Conservation (phyloP, 768 basidiomycete genomes). For the Cystofilobasidium ferigula region DNA sequence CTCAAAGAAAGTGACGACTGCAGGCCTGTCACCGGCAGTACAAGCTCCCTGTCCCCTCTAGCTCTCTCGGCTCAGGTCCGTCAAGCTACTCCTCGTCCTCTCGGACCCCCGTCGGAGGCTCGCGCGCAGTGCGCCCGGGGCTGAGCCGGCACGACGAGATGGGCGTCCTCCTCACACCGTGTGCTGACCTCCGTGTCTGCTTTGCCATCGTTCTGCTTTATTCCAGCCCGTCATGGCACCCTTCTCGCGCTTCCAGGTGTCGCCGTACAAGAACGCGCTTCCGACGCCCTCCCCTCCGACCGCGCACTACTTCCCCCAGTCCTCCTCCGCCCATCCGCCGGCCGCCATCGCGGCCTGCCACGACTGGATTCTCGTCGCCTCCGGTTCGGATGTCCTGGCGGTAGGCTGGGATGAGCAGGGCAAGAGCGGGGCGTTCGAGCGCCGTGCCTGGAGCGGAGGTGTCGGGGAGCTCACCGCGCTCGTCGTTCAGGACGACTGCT, state of each 20-base stretch:
- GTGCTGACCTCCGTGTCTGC: too few relatives aligned
- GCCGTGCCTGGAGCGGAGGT: conserved; percentile 5
- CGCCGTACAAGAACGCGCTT: conserved; percentile 17
- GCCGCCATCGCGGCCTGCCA: neutral
- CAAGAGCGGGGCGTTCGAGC: neutral
- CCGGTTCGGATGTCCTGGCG: conserved; percentile 8
- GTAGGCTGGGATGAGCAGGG: conserved; percentile 12
- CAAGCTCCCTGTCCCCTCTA: too few relatives aligned
- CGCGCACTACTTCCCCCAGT: conserved; percentile 1
- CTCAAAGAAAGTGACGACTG: too few relatives aligned
- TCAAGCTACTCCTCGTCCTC: too few relatives aligned
- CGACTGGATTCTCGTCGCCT: conserved; percentile 2
- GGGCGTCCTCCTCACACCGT: too few relatives aligned
- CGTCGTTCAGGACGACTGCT: conserved; percentile 6
- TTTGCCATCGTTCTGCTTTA: too few relatives aligned
- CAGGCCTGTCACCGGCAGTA: too few relatives aligned
- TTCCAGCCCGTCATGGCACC: too few relatives aligned
- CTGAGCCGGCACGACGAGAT: too few relatives aligned
- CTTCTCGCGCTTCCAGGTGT: conserved; percentile 11
- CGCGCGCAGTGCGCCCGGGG: too few relatives aligned
- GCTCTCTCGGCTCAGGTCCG: too few relatives aligned
- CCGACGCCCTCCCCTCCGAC: conserved; percentile 9
- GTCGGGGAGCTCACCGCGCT: conserved; percentile 6
- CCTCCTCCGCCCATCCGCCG: neutral
- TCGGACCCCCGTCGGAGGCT: too few relatives aligned